Evolutionary conservation across 1,139 yeast genomes (phyloP).

Genomic region (Taphrina betulina): DNA sequence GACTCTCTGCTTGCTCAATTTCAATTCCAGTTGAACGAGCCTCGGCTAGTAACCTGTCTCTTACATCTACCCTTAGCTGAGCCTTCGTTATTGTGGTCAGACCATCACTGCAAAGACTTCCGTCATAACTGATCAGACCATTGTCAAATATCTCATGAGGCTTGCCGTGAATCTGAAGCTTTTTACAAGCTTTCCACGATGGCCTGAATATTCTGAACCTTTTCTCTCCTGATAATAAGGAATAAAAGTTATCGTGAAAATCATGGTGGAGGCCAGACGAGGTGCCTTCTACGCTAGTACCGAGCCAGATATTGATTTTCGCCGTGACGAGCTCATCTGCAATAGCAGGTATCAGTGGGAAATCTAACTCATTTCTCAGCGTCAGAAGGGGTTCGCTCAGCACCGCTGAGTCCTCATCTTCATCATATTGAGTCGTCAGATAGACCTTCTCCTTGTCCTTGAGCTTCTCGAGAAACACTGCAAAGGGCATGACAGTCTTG

Average conservation of each 20-base stretch:
- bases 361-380: background rate
- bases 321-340: conserved; percentile 26
- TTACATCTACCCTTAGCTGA: background rate
- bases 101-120: conserved; percentile 27
- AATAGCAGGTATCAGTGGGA: conserved; percentile 18
- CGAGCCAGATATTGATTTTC: conserved; percentile 34
- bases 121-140: conserved; percentile 28
- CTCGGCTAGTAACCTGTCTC: conserved; percentile 1
- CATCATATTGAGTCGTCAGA: conserved; percentile 33
- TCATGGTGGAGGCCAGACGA: conserved; percentile 34
- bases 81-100: conserved; percentile 18
- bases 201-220: conserved; percentile 29
- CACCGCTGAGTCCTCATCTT: conserved; percentile 20
- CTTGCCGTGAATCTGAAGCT: conserved; percentile 19
- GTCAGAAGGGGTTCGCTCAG: conserved; percentile 17
- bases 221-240: conserved; percentile 29
- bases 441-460: conserved; percentile 26
- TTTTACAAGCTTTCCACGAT: conserved; percentile 2
- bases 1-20: conserved; percentile 10
- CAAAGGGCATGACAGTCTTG: conserved; percentile 19
- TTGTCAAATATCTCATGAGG: conserved; percentile 12
- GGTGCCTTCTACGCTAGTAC: conserved; percentile 18
- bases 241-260: conserved; percentile 34
- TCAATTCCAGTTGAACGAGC: conserved; percentile 4
- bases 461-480: conserved; percentile 14